Percentiles rank a stretch among this genome's conserved stretches.
phyloP scores from a whole-genome alignment of 305 asterid genomes.

The Fraxinus velutina region DNA sequence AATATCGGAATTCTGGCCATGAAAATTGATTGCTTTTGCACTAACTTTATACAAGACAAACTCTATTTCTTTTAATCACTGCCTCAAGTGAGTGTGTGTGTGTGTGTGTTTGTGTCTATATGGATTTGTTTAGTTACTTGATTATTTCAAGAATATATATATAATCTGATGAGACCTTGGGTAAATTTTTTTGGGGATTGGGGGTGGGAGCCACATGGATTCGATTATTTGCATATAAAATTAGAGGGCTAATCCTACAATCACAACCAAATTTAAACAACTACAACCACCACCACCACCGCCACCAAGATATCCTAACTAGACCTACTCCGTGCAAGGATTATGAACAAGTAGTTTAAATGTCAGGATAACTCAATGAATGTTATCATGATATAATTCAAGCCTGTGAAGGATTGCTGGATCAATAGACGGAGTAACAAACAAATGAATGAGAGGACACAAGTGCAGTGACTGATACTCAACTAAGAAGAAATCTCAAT shows the following conservation, averaged over 20 bases:
- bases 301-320: neutral
- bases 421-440: neutral
- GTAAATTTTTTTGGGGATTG: neutral
- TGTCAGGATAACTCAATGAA: neutral
- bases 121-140: neutral
- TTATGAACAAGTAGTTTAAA: neutral
- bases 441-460: neutral
- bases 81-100: neutral
- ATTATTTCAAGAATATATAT: neutral
- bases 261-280: neutral
- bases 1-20: neutral
- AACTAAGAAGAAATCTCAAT: neutral
- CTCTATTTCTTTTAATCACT: neutral
- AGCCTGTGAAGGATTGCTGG: neutral
- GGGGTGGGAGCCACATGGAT: neutral
- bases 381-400: neutral
- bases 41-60: neutral
- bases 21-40: neutral
- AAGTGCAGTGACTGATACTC: neutral
- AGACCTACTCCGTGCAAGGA: neutral
- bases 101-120: no score
- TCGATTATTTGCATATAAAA: neutral
- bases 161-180: neutral
- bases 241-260: neutral
- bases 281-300: neutral